Base-by-base conservation (phyloP, 2,329 filamentous ascomycete species). In the Ophiognomonia clavigignenti-juglandacearum region DNA sequence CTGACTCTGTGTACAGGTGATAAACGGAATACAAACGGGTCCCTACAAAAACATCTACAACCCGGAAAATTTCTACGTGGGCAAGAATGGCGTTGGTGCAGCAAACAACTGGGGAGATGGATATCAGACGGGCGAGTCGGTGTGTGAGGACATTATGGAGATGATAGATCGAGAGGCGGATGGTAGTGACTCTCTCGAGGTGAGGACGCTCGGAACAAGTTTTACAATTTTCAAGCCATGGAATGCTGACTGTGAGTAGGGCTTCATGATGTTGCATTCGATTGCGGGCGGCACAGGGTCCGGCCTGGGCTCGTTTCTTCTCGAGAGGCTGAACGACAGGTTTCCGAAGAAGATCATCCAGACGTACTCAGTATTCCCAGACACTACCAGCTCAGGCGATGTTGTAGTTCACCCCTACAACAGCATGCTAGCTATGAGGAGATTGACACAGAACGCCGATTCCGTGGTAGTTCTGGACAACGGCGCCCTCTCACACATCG, bases 341-440 rank as follows among this genome's bases (percentile, higher is more conserved):
- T 98, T 97, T 58, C 93, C 95, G 29, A 98, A 98, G 72, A 98
- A 98, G 75, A 83, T 98, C 55, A 96, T 98, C 48, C 93, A 98
- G 70, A 97, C 93, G 35, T 98, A 98, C 69, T 97, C 92, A 0
- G 95, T 98, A 43, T 98, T 98, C 59, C 92, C 93, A 2, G 93
- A 97, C 64, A 95, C 77, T 0, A 88, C 88, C 51, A 89, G 87
- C 57, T 80, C 82, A 4, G 83, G 84, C 46, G 89, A 97, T 63
- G 92, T 98, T 19, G 92, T 98, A 10, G 93, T 98, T 19, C 93
- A 98, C 62, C 93, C 93, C 10, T 98, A 98, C 71, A 98, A 98
- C 75, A 96, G 91, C 66, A 73, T 98, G 46, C 79, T 98, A 14
- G 86, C 92, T 10, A 89, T 98, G 83, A 78, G 91, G 50, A 77